A percentile compares a stretch with the other conserved stretches of the same genome.
These are phyloP conservation scores for Nicotiana otophora DNA, from an alignment of 257 asterid species.

Conservation along the genomic window DNA sequence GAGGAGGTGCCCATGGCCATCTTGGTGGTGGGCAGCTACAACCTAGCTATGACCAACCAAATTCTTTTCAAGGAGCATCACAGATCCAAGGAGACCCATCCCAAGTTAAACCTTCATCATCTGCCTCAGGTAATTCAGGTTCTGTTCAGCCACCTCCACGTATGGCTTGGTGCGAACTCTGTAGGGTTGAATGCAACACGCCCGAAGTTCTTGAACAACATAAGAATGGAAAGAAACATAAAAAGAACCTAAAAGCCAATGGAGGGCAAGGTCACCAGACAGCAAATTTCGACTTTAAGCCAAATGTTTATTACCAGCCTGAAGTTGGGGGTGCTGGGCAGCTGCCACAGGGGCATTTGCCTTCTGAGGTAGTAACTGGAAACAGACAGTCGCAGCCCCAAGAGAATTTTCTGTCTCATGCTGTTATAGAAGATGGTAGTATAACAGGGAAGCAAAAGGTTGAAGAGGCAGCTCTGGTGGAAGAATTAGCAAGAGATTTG, in stretches of 20 bases:
- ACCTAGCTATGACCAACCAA: constrained; percentile 18
- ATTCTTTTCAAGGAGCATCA: constrained; percentile 15
- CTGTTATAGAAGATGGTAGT: constrained; percentile 21
- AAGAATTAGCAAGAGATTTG: constrained; percentile 5
- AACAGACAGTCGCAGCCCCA: constrained; percentile 17
- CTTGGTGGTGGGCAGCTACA: constrained; percentile 20
- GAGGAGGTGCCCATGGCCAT: constrained; percentile 27
- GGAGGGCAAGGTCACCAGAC: constrained; percentile 21
- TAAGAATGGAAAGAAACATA: constrained; percentile 53
- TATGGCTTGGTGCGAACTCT: constrained; percentile 45
- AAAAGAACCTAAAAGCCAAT: constrained; percentile 42
- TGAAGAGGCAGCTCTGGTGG: constrained; percentile 27
- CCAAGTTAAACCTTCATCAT: constrained; percentile 22
- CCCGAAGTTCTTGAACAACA: constrained; percentile 51
- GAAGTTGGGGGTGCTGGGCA: constrained; percentile 20
- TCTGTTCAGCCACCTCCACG: constrained; percentile 30
- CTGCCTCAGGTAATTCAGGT: constrained; percentile 8
- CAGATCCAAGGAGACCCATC: constrained; percentile 24
- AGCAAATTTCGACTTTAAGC: constrained; percentile 20
- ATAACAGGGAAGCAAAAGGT: constrained; percentile 26
- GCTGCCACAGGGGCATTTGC: constrained; percentile 22
- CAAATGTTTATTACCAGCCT: constrained; percentile 26
- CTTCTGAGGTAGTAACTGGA: constrained; percentile 14
- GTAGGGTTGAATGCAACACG: constrained; percentile 55
- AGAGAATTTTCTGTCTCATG: constrained; percentile 27